A percentile compares a stretch with the other conserved stretches of the same genome.
These are phyloP conservation scores for Claviceps capensis DNA, from an alignment of 2,329 filamentous ascomycete genomes.

Conservation along the genomic window DNA sequence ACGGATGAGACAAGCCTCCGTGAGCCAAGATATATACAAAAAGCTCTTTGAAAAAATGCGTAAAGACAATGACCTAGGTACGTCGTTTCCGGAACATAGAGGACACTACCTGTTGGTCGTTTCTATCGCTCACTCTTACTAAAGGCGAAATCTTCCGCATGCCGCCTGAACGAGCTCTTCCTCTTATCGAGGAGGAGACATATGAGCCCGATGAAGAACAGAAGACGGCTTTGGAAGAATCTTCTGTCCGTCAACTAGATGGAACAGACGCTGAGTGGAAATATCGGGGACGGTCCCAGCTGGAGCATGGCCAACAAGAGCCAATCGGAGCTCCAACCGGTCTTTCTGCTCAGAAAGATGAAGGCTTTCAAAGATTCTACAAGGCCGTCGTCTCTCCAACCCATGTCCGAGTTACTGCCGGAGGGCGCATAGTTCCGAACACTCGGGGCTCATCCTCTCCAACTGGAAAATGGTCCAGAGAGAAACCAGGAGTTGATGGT, in stretches of 20 bases:
- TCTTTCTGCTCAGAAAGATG: constrained; percentile 40
- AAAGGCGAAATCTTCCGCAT: constrained; percentile 20
- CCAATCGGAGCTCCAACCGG: constrained; percentile 41
- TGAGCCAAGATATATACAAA: constrained; percentile 14
- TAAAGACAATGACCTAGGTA: constrained; percentile 28
- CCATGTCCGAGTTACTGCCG: constrained; percentile 53
- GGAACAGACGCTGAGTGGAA: constrained; percentile 29
- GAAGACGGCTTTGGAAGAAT: constrained; percentile 5
- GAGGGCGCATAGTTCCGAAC: constrained; percentile 53
- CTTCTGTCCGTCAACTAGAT: constrained; percentile 20
- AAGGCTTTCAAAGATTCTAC: constrained; percentile 56
- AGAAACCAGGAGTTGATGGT: constrained; percentile 17
- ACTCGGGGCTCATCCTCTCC: constrained; percentile 40
- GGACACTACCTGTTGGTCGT: not conserved
- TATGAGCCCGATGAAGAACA: constrained; percentile 6
- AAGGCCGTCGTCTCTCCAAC: constrained; percentile 55
- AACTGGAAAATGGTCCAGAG: constrained; percentile 35
- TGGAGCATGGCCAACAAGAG: constrained; percentile 28
- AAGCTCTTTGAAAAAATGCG: constrained; percentile 21
- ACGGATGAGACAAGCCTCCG: constrained; percentile 16
- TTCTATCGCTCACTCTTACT: not conserved
- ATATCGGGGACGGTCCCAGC: constrained; percentile 31
- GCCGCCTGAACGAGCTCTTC: constrained; percentile 13
- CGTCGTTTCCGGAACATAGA: constrained; percentile 4
- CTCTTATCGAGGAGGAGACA: constrained; percentile 19